phyloP scores from a whole-genome alignment of 306 rosid species.

The Oxytropis ochrocephala region DNA sequence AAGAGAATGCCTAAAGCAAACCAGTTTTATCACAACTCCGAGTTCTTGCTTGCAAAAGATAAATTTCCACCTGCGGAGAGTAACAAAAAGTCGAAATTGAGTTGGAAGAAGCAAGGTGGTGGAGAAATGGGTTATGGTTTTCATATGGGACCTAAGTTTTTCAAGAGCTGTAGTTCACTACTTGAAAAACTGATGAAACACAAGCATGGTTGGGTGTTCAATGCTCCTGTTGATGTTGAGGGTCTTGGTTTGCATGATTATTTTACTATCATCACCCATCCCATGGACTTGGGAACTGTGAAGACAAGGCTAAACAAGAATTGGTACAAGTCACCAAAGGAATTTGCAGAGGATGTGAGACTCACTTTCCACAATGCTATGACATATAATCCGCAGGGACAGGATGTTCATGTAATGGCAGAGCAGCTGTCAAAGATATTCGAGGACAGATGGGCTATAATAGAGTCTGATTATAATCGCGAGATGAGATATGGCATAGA shows the following conservation, averaged over 20 bases:
- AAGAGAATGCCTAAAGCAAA: slow-evolving; percentile 95
- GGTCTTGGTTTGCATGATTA: slow-evolving; percentile 90
- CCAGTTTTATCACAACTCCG: slow-evolving; percentile 79
- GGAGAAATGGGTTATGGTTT: slow-evolving; percentile 53
- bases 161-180: slow-evolving; percentile 81
- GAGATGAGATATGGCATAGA: slow-evolving; percentile 61
- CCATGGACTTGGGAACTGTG: slow-evolving; percentile 92
- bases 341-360: slow-evolving; percentile 97
- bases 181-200: slow-evolving; percentile 92
- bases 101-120: slow-evolving; percentile 62
- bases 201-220: slow-evolving; percentile 92
- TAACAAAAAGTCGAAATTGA: slow-evolving; percentile 70
- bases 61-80: slow-evolving; percentile 87
- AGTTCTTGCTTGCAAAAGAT: slow-evolving; percentile 89
- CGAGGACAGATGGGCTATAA: slow-evolving; percentile 87
- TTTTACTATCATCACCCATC: slow-evolving; percentile 63
- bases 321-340: slow-evolving; percentile 93
- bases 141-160: slow-evolving; percentile 72
- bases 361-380: slow-evolving; percentile 84
- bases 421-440: slow-evolving; percentile 66
- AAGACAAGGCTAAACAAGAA: slow-evolving; percentile 74
- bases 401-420: slow-evolving; percentile 95
- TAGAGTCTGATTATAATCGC: slow-evolving; percentile 78
- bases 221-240: slow-evolving; percentile 75
- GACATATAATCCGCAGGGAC: slow-evolving; percentile 87